Evolutionary conservation across 352 stramenopile species (phyloP), one percentile per base, ranked within the genome.

Genomic region (Phytophthora sojae): DNA sequence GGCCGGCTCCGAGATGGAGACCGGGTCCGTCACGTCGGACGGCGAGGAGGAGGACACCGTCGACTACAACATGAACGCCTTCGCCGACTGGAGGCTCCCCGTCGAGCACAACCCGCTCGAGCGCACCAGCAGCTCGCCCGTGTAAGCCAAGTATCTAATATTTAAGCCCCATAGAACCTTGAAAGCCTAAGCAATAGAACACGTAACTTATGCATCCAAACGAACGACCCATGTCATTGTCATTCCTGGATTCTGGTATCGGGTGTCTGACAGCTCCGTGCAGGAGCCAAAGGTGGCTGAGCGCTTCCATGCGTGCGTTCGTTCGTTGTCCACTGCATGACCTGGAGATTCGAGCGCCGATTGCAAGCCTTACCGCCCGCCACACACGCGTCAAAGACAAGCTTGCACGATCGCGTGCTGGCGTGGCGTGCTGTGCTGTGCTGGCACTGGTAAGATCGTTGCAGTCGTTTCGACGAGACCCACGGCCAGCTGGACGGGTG

Each of bases 1-100:
- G 11, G 64, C 63, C 6, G 44, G 45, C 11, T 80, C 70, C 6
- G 74, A 81, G 53, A 26, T 69, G 35, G 69, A 69, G 52, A 77
- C 68, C 26, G 39, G 39, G 14, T 74, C 70, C 17, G 57, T 67
- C 44, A 73, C 74, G 47, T 79, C 75, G 29, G 74, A 81, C 32
- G 64, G 62, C 15, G 74, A 80, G 30, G 77, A 71, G 2, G 62
- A 47, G 14, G 39, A 64, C 57, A 69, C 55, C 3, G 45, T 69
- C 19, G 64, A 79, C 26, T 67, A 71, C 51, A 14, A 67, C 49
- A 45, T 64, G 7, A 57, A 77, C 11, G n/a, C 57, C 30, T 79
- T 73, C 56, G 58, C 17, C 6, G 71, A 52, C 54, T 79, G 71
- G 71, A 65, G 57, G n/a, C 29, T 73, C 12, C 71, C 71, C 3